phyloP scores from a whole-genome alignment of 73 alveolate genomes.

The Tetrahymena elliotti region DNA sequence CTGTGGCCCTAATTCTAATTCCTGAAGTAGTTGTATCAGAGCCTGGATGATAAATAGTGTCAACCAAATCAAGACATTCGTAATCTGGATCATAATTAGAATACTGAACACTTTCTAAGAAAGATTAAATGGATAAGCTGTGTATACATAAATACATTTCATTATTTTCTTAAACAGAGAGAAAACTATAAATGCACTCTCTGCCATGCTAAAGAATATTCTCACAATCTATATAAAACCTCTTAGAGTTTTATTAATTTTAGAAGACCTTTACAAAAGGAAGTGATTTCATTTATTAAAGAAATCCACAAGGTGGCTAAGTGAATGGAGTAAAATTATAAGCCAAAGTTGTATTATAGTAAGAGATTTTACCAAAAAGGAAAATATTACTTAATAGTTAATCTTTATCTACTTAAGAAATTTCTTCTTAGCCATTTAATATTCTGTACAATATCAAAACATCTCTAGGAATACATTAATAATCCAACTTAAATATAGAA shows the following conservation, averaged over 20 bases:
- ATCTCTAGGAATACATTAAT: background rate
- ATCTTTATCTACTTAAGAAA: background rate
- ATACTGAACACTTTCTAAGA: background rate
- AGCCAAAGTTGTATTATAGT: background rate
- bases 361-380: background rate
- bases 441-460: background rate
- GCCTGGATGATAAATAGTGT: background rate
- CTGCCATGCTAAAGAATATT: background rate
- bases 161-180: background rate
- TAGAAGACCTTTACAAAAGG: background rate
- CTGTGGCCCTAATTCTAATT: background rate
- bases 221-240: background rate
- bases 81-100: background rate
- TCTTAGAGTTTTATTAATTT: background rate
- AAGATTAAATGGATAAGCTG: background rate
- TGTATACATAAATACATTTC: background rate
- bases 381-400: background rate
- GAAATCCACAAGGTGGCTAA: background rate
- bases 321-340: background rate
- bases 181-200: background rate
- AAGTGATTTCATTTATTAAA: background rate
- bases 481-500: background rate
- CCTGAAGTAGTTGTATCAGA: background rate
- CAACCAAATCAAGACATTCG: background rate
- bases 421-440: background rate